Base-by-base conservation (phyloP, 2,329 filamentous ascomycete genomes). In the Emergomyces orientalis region DNA sequence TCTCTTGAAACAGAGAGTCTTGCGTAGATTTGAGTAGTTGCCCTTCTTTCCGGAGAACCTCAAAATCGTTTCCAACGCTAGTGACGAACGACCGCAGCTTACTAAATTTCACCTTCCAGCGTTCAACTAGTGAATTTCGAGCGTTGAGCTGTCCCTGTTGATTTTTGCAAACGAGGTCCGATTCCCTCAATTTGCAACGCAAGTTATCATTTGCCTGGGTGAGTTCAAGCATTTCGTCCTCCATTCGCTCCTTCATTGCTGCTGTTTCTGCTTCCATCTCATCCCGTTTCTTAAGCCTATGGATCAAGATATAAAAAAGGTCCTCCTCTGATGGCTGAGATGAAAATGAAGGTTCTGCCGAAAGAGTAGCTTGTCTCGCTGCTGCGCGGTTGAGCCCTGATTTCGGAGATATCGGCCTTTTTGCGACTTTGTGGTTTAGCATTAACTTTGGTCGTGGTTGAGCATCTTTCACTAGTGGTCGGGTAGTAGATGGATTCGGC, bases 271-370 rank as follows among this genome's bases (percentile, higher is more conserved):
- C 63, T 61, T 75, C 73, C 41, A 68, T 69, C 54, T 76, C 71
- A 62, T 76, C 75, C 6, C 75, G 70, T 57, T 70, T 67, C 51
- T 67, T 75, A 27, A 77, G 66, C 55, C 65, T 73, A 25, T 61
- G 63, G 25, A 76, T 74, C 2, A 77, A 64, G 39, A 76, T 68
- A 32, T 74, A 69, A 37, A 76, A 76, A 7, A 77, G 63, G 39
- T 69, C 70, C 37, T 76, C 72, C 60, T 77, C 75, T 11, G 71
- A 71, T 1, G 73, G 61, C 13, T 67, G 64, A n/a, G 43, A 49
- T 13, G 22, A 3, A n/a, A 14, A 37, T 32, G 57, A 39, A n/a
- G 22, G 14, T n/a, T 22, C 41, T 47, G 32, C 34, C 8, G 17
- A 27, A 9, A 14, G 41, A 2, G 57, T 22, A 27, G 19, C 39